Conservation (phyloP, 2,329 filamentous ascomycete genomes). For the Claviceps quebecensis region DNA sequence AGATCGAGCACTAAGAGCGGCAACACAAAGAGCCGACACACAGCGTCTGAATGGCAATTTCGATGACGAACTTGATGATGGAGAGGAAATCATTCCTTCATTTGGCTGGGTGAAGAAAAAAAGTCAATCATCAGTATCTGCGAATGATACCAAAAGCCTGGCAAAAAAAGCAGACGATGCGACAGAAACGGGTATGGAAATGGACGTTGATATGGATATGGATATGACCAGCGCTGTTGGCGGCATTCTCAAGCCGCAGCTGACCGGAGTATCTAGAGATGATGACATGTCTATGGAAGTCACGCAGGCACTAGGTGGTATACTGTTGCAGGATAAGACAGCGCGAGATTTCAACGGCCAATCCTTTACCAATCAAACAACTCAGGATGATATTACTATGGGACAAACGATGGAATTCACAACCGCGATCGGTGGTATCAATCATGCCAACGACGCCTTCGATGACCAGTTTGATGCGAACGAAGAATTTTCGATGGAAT, state of each 20-base stretch:
- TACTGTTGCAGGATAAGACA: slow-evolving; percentile 37
- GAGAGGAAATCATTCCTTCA: slow-evolving; percentile 59
- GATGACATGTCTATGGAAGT: slow-evolving; percentile 90
- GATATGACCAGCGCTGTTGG: slow-evolving; percentile 43
- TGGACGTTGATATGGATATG: slow-evolving; percentile 29
- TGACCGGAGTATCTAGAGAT: slow-evolving; percentile 32
- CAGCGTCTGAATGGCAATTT: slow-evolving; percentile 40
- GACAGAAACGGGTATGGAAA: slow-evolving; percentile 20
- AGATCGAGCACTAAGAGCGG: slow-evolving; percentile 64
- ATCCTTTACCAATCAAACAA: not conserved
- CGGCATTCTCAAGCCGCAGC: slow-evolving; percentile 33
- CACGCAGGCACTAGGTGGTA: slow-evolving; percentile 68
- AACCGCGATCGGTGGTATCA: slow-evolving; percentile 60
- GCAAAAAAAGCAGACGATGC: slow-evolving; percentile 19
- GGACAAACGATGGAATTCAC: slow-evolving; percentile 64
- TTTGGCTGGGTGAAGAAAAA: slow-evolving; percentile 60
- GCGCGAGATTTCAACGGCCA: not conserved
- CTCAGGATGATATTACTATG: slow-evolving; percentile 19
- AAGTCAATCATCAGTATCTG: slow-evolving; percentile 10
- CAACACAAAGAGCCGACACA: slow-evolving; percentile 61
- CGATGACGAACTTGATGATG: slow-evolving; percentile 43
- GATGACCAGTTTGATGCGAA: slow-evolving; percentile 29
- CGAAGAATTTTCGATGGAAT: slow-evolving; percentile 68
- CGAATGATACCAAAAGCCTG: slow-evolving; percentile 13
- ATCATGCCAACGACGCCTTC: slow-evolving; percentile 18